Evolutionary conservation across 192 early-diverging fungal genomes (phyloP).

Genomic region (Umbelopsis ramanniana): DNA sequence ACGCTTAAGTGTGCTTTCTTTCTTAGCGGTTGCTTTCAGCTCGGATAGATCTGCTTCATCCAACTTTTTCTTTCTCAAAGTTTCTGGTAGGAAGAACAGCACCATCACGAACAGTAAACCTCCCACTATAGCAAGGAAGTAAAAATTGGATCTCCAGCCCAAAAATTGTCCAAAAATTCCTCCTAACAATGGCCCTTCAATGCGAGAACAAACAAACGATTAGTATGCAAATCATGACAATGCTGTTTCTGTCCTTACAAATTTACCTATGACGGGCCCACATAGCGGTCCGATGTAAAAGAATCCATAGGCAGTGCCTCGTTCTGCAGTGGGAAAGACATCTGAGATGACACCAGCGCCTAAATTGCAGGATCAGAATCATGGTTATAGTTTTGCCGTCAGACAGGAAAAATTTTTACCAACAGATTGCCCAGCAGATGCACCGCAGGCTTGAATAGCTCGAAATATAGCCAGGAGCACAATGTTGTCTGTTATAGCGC

Average conservation of each 20-base stretch:
- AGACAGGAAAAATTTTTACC: neutral
- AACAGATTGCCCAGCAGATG: slow-evolving; percentile 19
- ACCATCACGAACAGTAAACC: slow-evolving; percentile 18
- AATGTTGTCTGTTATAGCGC: slow-evolving; percentile 24
- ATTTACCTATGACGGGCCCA: slow-evolving; percentile 28
- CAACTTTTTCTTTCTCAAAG: slow-evolving; percentile 3
- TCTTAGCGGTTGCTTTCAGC: neutral
- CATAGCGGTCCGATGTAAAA: slow-evolving; percentile 30
- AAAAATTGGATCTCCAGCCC: slow-evolving; percentile 33
- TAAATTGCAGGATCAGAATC: neutral
- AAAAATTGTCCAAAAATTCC: slow-evolving; percentile 24
- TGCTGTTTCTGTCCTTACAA: neutral
- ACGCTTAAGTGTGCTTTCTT: neutral
- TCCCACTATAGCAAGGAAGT: slow-evolving; percentile 22
- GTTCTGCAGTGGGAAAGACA: slow-evolving; percentile 1
- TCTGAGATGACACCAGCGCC: slow-evolving; percentile 32
- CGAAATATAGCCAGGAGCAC: slow-evolving; percentile 21
- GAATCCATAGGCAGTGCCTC: slow-evolving; percentile 32
- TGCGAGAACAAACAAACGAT: neutral
- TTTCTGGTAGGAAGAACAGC: slow-evolving; percentile 29
- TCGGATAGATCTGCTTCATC: neutral
- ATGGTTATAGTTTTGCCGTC: neutral
- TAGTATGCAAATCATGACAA: neutral
- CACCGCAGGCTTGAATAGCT: slow-evolving; percentile 23
- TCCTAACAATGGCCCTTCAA: slow-evolving; percentile 25